Evolutionary conservation across 345 rosid genomes (phyloP).

Genomic region (Eucalyptus virginea): DNA sequence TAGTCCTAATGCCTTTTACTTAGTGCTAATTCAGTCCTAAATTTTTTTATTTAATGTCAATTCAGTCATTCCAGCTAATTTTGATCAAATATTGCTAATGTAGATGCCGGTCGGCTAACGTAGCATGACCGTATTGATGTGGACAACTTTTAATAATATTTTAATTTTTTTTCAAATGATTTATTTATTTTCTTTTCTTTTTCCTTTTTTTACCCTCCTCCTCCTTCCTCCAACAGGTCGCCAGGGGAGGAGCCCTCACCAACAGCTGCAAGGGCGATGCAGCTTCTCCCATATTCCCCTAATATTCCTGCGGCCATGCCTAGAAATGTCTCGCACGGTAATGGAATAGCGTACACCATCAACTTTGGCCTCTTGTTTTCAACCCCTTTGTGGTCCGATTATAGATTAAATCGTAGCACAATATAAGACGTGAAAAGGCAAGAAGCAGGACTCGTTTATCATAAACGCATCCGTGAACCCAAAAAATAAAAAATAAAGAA

Average conservation of each 20-base stretch:
- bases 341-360: neutral
- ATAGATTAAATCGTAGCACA: neutral
- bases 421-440: neutral
- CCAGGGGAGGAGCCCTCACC: too few relatives aligned
- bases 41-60: too few relatives aligned
- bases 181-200: too few relatives aligned
- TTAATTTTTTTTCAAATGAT: too few relatives aligned
- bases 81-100: too few relatives aligned
- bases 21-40: too few relatives aligned
- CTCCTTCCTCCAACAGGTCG: too few relatives aligned
- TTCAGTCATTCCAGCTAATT: rapidly evolving
- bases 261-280: rapidly evolving
- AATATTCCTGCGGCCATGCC: neutral
- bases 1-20: too few relatives aligned
- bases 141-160: too few relatives aligned
- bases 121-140: rapidly evolving
- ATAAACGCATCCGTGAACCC: neutral
- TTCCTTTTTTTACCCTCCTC: too few relatives aligned
- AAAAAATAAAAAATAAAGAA: too few relatives aligned
- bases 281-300: neutral
- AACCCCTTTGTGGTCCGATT: neutral
- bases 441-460: neutral
- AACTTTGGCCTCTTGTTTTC: neutral
- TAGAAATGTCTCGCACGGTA: neutral
- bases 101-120: rapidly evolving